Base-by-base conservation (phyloP, 306 rosid genomes). In the Quillaja saponaria region DNA sequence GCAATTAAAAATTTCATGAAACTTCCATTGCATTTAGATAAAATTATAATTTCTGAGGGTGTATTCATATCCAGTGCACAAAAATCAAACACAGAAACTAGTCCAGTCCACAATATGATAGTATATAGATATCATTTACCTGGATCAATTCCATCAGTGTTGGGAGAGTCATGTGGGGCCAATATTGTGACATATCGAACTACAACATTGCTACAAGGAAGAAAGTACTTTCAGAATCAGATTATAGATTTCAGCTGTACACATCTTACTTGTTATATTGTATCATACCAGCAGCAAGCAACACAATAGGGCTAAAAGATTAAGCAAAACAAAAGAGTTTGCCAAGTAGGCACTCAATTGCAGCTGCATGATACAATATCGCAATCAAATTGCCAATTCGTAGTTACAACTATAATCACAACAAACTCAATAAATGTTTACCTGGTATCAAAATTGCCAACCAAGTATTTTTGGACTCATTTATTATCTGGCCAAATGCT, bases 111-210 rank as follows among this genome's bases (percentile, higher is more conserved):
- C 49, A 14, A 6, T 55, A 33, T 62, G 49, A n/a, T n/a, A n/a
- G n/a, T 33, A 62, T 31, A 49, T 7, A 55, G 58, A 57, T 13
- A 45, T 41, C 50, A 67, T 2, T 62, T 74, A 83, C 99, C 99
- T 61, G 99, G 99, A 78, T 92, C 99, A 46, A 92, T 38, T 78
- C 99, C 99, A 68, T 92, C 99, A 8, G 99, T 92, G 75, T 92
- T 89, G 55, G 99, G 99, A 69, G 97, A 92, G 81, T 92, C 97
- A 42, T 15, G 77, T 25, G 96, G 99, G 61, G 99, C 95, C 85
- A 87, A 76, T 67, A 92, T 85, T 7, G 99, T 83, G 66, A 85
- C 85, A 68, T 72, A 87, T 66, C 86, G 88, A 49, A 89, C 76
- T 47, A 89, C 99, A 63, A 92, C 66, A 15, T 92, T 89, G 67